phyloP scores from a whole-genome alignment of 352 stramenopile species.

The Globisporangium perplexum region DNA sequence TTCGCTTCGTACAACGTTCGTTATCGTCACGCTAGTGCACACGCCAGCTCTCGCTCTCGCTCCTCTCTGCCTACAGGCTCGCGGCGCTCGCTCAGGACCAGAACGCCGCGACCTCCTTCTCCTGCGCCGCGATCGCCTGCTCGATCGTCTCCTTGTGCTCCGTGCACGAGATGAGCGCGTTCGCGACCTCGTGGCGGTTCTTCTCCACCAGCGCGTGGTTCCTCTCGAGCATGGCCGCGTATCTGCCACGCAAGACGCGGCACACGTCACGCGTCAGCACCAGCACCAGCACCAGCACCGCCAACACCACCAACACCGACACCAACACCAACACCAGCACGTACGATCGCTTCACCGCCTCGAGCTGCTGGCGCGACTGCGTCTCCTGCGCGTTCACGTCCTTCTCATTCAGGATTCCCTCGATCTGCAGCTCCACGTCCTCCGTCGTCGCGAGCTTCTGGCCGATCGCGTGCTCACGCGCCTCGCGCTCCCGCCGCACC shows the following conservation, averaged over 20 bases:
- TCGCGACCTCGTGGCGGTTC: slow-evolving; percentile 53
- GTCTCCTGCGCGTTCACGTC: slow-evolving; percentile 40
- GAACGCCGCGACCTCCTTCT: slow-evolving; percentile 44
- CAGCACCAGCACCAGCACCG: background rate
- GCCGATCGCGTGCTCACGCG: slow-evolving; percentile 28
- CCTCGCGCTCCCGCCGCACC: slow-evolving; percentile 47
- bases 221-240: slow-evolving; percentile 34
- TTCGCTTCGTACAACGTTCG: background rate
- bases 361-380: slow-evolving; percentile 30
- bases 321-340: slow-evolving; percentile 7
- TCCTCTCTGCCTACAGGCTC: background rate
- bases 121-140: slow-evolving; percentile 49
- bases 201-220: slow-evolving; percentile 53
- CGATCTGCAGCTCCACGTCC: slow-evolving; percentile 70
- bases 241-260: slow-evolving; percentile 17
- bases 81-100: slow-evolving; percentile 40
- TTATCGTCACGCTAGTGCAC: background rate
- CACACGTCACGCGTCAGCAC: slow-evolving; percentile 6
- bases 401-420: slow-evolving; percentile 55
- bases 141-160: slow-evolving; percentile 64
- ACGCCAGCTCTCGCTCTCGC: background rate
- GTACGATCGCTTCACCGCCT: slow-evolving; percentile 52
- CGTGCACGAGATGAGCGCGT: slow-evolving; percentile 56
- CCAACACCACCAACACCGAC: background rate
- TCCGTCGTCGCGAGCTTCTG: slow-evolving; percentile 47